These are phyloP conservation scores for Pyrenophora tritici-repentis DNA, from an alignment of 2,329 filamentous ascomycete species.

Conservation along the genomic window DNA sequence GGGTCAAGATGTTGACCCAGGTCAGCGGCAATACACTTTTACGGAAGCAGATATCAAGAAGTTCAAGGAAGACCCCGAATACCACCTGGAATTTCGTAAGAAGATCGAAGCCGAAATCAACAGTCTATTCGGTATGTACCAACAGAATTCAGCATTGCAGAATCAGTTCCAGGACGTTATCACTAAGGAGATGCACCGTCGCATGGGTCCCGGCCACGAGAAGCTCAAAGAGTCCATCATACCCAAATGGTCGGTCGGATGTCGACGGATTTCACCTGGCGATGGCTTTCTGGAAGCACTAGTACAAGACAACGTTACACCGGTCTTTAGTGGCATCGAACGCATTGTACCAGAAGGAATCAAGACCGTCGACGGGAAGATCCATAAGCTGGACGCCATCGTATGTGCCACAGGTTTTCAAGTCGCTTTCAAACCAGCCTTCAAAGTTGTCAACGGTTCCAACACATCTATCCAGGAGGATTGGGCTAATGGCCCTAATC, in stretches of 20 bases:
- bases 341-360: slow-evolving; percentile 46
- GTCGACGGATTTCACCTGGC: slow-evolving; percentile 39
- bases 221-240: slow-evolving; percentile 53
- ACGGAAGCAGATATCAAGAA: slow-evolving; percentile 60
- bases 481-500: slow-evolving; percentile 48
- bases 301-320: slow-evolving; percentile 36
- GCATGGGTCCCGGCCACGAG: slow-evolving; percentile 48
- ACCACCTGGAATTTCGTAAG: slow-evolving; percentile 57
- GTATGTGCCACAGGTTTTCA: slow-evolving; percentile 44
- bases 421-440: slow-evolving; percentile 50
- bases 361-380: slow-evolving; percentile 33
- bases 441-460: slow-evolving; percentile 48
- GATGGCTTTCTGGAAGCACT: slow-evolving; percentile 43
- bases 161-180: slow-evolving; percentile 49
- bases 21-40: slow-evolving; percentile 51
- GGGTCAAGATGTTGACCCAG: slow-evolving; percentile 47
- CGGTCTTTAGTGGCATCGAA: slow-evolving; percentile 35
- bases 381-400: slow-evolving; percentile 40
- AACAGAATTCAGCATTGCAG: slow-evolving; percentile 54
- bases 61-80: slow-evolving; percentile 63
- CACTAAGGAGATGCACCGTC: slow-evolving; percentile 50
- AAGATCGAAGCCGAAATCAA: slow-evolving; percentile 58
- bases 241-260: slow-evolving; percentile 55
- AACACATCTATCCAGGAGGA: slow-evolving; percentile 46
- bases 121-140: slow-evolving; percentile 58